phyloP scores from a whole-genome alignment of 345 rosid genomes.

The Lepidium sativum region DNA sequence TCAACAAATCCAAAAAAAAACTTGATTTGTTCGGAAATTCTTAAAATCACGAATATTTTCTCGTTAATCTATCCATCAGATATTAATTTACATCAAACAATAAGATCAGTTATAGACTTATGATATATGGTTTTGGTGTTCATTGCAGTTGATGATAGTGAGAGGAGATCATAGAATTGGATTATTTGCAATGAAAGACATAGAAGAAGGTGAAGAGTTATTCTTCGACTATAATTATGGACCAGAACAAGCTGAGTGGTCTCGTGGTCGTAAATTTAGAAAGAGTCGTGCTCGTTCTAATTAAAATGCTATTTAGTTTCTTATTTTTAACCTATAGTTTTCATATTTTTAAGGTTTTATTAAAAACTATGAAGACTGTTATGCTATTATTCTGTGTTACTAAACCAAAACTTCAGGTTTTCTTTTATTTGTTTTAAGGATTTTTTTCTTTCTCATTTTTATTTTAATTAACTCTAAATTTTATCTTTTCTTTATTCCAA shows the following conservation, averaged over 20 bases:
- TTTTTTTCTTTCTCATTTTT: neutral
- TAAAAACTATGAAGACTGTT: neutral
- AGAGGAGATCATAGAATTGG: constrained; percentile 93
- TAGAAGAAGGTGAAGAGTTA: constrained; percentile 78
- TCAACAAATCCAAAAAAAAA: too few species aligned
- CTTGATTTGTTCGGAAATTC: too few species aligned
- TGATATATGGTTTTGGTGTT: neutral
- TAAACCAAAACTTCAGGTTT: neutral
- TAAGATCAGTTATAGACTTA: too few species aligned
- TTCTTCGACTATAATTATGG: constrained; percentile 73
- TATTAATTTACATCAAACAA: too few species aligned
- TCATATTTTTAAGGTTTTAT: neutral
- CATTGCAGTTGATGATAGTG: constrained; percentile 64
- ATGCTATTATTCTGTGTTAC: neutral
- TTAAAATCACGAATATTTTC: too few species aligned
- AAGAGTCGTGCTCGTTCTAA: constrained; percentile 50
- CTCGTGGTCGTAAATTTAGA: constrained; percentile 23
- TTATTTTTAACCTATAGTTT: too few species aligned
- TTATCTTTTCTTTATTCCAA: neutral
- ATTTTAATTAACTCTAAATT: neutral
- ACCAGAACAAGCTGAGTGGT: constrained; percentile 70
- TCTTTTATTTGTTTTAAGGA: neutral
- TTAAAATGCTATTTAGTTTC: too few species aligned
- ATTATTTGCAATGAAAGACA: constrained; percentile 61
- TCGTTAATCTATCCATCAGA: too few species aligned